Conservation (phyloP, 768 basidiomycete genomes). For the Kwoniella dejecticola region DNA sequence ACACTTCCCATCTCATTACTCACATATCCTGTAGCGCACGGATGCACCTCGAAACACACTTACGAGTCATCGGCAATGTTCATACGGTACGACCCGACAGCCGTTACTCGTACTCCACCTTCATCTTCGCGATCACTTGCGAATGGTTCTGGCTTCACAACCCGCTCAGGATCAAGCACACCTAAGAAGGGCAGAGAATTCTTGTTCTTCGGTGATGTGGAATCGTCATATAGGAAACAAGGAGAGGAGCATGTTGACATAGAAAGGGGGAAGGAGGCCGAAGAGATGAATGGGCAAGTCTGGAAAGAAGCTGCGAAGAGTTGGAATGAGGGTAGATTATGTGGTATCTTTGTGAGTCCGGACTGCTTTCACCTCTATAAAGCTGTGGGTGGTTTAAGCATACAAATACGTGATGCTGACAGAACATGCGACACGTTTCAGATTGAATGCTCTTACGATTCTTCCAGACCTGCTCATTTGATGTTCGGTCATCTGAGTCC, state of each 20-base stretch:
- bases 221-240: conserved; percentile 59
- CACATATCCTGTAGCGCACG: conserved; percentile 73
- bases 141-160: background rate
- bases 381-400: background rate
- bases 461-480: conserved; percentile 66
- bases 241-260: conserved; percentile 19
- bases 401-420: background rate
- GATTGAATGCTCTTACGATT: conserved; percentile 83
- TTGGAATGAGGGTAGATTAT: conserved; percentile 66
- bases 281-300: conserved; percentile 64
- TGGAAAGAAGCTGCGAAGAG: conserved; percentile 80
- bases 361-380: background rate
- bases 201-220: conserved; percentile 92
- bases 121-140: background rate
- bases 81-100: conserved; percentile 64
- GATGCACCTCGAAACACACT: conserved; percentile 59
- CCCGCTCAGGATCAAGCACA: too few relatives aligned
- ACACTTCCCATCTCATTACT: conserved; percentile 63
- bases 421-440: too few relatives aligned
- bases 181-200: conserved; percentile 61
- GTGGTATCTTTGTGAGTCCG: conserved; percentile 72
- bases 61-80: conserved; percentile 87
- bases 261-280: conserved; percentile 7
- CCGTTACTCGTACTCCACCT: conserved; percentile 35
- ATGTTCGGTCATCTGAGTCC: conserved; percentile 88